Evolutionary conservation across 2,329 filamentous ascomycete genomes (phyloP), one percentile per base, ranked within the genome.

Genomic region (Endoconidiophora polonica): DNA sequence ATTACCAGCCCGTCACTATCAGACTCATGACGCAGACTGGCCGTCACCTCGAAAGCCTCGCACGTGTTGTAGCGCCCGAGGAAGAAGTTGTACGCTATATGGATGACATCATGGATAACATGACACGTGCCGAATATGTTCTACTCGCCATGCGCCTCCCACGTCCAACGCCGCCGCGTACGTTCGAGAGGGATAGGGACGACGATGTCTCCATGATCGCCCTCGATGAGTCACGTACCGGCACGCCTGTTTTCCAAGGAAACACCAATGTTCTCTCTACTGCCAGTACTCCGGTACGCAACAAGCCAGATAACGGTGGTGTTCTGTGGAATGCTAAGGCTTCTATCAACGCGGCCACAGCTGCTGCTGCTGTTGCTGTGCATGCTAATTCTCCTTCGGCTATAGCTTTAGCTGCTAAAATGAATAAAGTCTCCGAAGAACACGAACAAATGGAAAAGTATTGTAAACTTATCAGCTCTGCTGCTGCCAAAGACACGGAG

Each of bases 1-100:
- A 83, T 63, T 90, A 86, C 59, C 81, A 88, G 56, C 83, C 84
- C 2, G 72, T 88, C 24, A 81, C 73, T 0, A 72, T 83, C 48
- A 71, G 77, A 16, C 62, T 83, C 22, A 71, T 70, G 51, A 68
- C 76, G 0, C 65, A 66, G 9, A 68, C 68, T 33, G 71, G 72
- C 1, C 71, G 73, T 42, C 68, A 78, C 54, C 65, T 83, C 3
- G 79, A 83, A 54, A 71, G 76, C 44, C 62, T 83, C 12, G 67
- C 71, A 18, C 69, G 73, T 46, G 74, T 80, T 2, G 77, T 83
- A 26, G 77, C 77, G 18, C 74, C 76, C 2, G 68, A 69, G 24
- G 76, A 81, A 14, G 77, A 81, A 55, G 79, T 82, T 20, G 65
- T 67, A 44, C 68, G 73, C 43, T 81, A 83, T 57, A 83, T 83